Evolutionary conservation across 345 rosid species (phyloP), one percentile per base, ranked within the genome.

Genomic region (Anastatica hierochuntica): DNA sequence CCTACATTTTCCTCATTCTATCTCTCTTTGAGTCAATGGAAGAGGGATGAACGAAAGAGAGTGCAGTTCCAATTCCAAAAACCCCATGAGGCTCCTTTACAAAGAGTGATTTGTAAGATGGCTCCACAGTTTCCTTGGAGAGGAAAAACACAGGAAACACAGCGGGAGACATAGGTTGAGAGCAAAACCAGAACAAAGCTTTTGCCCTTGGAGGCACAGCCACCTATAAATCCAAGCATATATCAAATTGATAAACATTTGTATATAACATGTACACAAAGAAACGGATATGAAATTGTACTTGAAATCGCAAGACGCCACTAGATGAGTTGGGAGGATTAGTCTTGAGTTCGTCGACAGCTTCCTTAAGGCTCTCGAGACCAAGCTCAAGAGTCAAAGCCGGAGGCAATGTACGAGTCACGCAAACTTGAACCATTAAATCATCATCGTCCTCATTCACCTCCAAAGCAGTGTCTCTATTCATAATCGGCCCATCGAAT

Each of bases 201-300:
- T 80, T 84, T n/a, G 96, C 83, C 68, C 81, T 68, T 9, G 96
- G 96, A 10, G 96, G 85, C 51, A 90, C 89, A 53, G 89, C 83
- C 37, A 90, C 85, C 97, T 89, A 66, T 46, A 67, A 49, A 68
- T 12, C 14, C 44, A 40, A 35, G 63, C 33, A 35, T 44, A 33
- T 14, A 15, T 43, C 6, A 23, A 39, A 1, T 6, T 31, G 27
- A 51, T 10, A 50, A 24, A 23, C 8, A 17, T 62, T 14, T 15
- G 19, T 30, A 44, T 18, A n/a, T 14, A 34, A 14, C 31, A 64
- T 24, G 9, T 31, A 17, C 14, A 12, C 10, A 12, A 26, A 14
- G 4, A 3, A 6, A 14, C 33, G 5, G 7, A 43, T 11, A 37
- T 14, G 14, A 39, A 1, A 23, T n/a, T 17, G n/a, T 62, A 85